A percentile compares a stretch with the other conserved stretches of the same genome.
phyloP scores from a whole-genome alignment of 2,329 filamentous ascomycete genomes.

The Botrytis medusae region DNA sequence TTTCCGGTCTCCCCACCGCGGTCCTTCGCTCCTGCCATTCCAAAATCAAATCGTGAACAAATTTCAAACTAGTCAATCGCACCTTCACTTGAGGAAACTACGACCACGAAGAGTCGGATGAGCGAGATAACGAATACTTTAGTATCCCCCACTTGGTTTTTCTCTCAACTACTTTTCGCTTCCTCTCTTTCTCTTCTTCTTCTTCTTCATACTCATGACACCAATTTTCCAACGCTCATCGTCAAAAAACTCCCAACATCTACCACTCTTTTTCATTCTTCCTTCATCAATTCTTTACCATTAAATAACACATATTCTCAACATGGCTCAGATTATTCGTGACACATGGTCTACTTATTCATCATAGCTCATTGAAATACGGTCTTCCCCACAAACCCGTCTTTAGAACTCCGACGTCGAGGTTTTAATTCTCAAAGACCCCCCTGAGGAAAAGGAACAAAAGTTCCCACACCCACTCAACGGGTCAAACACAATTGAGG shows the following conservation, averaged over 20 bases:
- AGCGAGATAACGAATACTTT: neutral
- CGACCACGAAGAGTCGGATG: neutral
- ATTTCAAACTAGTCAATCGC: neutral
- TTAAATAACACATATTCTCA: neutral
- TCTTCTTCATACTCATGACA: neutral
- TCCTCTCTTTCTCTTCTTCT: neutral
- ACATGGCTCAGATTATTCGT: neutral
- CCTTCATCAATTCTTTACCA: neutral
- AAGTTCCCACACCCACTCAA: neutral
- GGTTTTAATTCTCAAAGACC: neutral
- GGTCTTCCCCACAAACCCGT: neutral
- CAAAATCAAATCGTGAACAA: neutral
- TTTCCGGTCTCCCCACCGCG: neutral
- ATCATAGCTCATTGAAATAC: slow-evolving; percentile 11
- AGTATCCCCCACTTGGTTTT: neutral
- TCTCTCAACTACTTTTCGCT: neutral
- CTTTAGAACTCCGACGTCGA: neutral
- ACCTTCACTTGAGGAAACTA: neutral
- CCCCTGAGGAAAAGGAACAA: neutral
- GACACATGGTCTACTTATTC: slow-evolving; percentile 4
- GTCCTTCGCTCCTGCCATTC: neutral
- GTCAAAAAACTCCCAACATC: neutral
- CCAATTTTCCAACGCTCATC: neutral
- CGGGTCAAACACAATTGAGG: neutral
- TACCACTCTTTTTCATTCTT: neutral